phyloP scores from a whole-genome alignment of 768 basidiomycete species.

The Boletus sensibilis region DNA sequence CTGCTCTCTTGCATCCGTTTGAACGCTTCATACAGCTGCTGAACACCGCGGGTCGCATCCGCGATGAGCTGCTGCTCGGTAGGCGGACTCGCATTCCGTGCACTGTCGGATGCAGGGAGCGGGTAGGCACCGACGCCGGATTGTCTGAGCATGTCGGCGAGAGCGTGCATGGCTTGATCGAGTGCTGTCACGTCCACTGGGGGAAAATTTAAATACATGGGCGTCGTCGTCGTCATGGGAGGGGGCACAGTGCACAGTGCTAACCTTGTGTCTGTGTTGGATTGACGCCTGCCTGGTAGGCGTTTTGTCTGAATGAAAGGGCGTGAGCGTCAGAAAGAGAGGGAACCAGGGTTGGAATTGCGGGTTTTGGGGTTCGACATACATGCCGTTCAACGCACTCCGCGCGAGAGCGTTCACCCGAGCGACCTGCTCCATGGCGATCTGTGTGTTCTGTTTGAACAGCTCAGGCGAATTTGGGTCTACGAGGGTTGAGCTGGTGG shows the following conservation, averaged over 20 bases:
- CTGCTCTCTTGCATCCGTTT: slow-evolving; percentile 58
- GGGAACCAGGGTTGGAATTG: no score
- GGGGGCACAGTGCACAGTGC: neutral
- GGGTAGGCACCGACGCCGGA: slow-evolving; percentile 70
- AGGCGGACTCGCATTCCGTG: slow-evolving; percentile 26
- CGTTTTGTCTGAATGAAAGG: slow-evolving; percentile 47
- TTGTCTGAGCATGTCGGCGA: slow-evolving; percentile 50
- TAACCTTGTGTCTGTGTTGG: slow-evolving; percentile 57
- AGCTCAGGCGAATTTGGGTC: slow-evolving; percentile 60
- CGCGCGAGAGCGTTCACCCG: slow-evolving; percentile 50
- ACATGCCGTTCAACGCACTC: slow-evolving; percentile 54
- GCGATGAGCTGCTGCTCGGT: slow-evolving; percentile 48
- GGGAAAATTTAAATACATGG: neutral
- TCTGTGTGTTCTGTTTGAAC: slow-evolving; percentile 59
- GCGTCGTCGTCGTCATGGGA: neutral
- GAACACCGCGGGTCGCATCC: slow-evolving; percentile 42
- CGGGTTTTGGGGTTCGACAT: slow-evolving; percentile 20
- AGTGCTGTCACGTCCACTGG: slow-evolving; percentile 50
- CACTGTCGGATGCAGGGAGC: slow-evolving; percentile 33
- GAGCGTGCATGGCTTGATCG: slow-evolving; percentile 46
- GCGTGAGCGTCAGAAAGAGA: neutral
- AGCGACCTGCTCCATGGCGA: slow-evolving; percentile 48
- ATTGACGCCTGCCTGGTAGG: slow-evolving; percentile 55
- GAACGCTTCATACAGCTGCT: slow-evolving; percentile 48
- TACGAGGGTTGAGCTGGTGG: slow-evolving; percentile 14